Conservation (phyloP, 495 filamentous ascomycete genomes). For the Neurospora sp. region DNA sequence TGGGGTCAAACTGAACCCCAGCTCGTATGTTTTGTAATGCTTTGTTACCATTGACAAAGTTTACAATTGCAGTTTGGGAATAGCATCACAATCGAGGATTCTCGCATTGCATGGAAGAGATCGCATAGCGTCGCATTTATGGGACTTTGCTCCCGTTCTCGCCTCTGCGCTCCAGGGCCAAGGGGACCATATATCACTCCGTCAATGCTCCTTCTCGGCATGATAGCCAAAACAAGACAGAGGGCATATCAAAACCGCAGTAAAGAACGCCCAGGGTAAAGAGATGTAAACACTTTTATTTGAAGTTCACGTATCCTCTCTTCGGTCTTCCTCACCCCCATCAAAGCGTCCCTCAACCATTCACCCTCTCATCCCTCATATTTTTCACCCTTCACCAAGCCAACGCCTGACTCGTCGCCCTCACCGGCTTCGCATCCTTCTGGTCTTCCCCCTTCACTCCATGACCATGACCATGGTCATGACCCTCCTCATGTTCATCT, state of each 20-base stretch:
- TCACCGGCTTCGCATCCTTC: neutral
- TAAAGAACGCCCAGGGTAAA: neutral
- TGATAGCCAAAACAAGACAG: neutral
- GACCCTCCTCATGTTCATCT: neutral
- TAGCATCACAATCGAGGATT: neutral
- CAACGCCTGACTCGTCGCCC: conserved; percentile 4
- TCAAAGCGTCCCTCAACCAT: neutral
- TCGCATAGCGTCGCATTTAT: neutral
- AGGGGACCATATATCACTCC: neutral
- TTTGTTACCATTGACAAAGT: neutral
- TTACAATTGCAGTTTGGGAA: neutral
- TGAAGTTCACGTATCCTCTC: neutral
- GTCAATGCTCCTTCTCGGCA: neutral
- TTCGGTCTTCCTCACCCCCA: neutral
- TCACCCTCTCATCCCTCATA: neutral
- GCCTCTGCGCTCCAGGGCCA: neutral
- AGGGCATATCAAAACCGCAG: neutral
- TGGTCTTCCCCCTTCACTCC: conserved; percentile 11
- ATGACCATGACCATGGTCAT: neutral
- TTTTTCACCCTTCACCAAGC: conserved; percentile 14
- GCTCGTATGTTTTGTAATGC: neutral
- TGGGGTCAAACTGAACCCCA: neutral
- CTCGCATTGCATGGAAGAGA: neutral
- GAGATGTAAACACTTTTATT: neutral
- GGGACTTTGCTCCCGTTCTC: neutral